Evolutionary conservation across 2,329 filamentous ascomycete species (phyloP).

Genomic region (Aspergillus nomiae): DNA sequence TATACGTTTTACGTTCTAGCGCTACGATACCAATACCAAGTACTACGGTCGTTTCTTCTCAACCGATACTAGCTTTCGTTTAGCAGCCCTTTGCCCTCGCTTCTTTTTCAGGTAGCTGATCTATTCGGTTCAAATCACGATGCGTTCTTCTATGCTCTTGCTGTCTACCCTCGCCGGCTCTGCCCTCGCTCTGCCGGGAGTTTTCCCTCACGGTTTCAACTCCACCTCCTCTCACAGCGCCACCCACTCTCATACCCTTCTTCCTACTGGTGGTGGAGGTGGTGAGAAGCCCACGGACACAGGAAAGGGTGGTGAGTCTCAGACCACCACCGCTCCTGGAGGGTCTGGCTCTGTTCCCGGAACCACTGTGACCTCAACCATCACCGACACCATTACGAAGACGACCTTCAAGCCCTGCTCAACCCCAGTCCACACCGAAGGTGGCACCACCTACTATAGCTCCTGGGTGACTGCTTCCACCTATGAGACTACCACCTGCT

Average conservation of each 20-base stretch:
- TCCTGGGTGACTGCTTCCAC: conserved; percentile 34
- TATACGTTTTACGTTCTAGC: neutral
- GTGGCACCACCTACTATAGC: conserved; percentile 35
- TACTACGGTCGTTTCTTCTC: neutral
- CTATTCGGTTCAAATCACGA: neutral
- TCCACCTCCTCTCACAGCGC: conserved; percentile 9
- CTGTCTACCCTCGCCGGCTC: conserved; percentile 23
- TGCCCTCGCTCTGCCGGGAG: conserved; percentile 22
- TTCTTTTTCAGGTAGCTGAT: neutral
- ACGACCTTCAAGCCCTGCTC: conserved; percentile 38
- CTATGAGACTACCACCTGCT: conserved; percentile 34
- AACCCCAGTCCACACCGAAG: conserved; percentile 29
- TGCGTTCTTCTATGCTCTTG: conserved; percentile 10
- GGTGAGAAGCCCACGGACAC: conserved; percentile 2
- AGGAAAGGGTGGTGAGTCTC: neutral
- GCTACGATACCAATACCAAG: neutral
- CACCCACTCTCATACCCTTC: conserved; percentile 7
- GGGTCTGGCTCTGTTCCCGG: neutral
- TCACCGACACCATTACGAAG: conserved; percentile 31
- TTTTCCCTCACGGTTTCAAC: conserved; percentile 11
- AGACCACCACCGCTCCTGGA: neutral
- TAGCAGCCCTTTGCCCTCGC: neutral
- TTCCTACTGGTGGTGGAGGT: conserved; percentile 11
- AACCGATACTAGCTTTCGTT: neutral
- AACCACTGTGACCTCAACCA: conserved; percentile 14